Evolutionary conservation across 1,284 basidiomycete genomes (phyloP).

Genomic region (Rhizoctonia solani): DNA sequence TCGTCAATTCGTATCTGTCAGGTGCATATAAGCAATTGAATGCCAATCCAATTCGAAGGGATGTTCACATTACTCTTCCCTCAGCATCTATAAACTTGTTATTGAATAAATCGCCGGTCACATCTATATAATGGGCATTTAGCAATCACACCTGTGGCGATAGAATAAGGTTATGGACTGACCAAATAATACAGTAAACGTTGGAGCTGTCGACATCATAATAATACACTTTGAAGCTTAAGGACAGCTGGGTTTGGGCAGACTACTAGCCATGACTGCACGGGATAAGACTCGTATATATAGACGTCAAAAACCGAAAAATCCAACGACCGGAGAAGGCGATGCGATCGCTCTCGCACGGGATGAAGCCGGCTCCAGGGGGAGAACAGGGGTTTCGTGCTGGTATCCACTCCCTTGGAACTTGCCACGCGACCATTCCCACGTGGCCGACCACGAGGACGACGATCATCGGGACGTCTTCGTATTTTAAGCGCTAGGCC

Average conservation of each 20-base stretch:
- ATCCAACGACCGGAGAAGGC: not conserved
- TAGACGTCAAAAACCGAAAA: slow-evolving; percentile 4
- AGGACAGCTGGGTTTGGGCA: not conserved
- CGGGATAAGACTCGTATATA: not conserved
- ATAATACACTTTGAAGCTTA: not conserved
- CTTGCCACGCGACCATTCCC: slow-evolving; percentile 21
- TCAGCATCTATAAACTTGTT: slow-evolving; percentile 18
- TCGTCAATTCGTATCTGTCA: slow-evolving; percentile 9
- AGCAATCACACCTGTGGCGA: not conserved
- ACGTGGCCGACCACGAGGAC: slow-evolving; percentile 31
- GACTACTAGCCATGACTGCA: not conserved
- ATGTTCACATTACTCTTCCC: slow-evolving; percentile 7
- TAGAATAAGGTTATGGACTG: not conserved
- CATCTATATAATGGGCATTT: not conserved
- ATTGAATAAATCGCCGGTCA: slow-evolving; percentile 16
- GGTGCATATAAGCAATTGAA: not conserved
- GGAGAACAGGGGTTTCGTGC: slow-evolving; percentile 19
- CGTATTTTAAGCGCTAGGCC: not conserved
- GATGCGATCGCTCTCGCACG: not conserved
- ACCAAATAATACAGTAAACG: slow-evolving; percentile 26
- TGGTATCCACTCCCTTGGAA: not conserved
- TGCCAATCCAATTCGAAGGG: not conserved
- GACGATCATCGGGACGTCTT: slow-evolving; percentile 26
- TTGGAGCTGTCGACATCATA: slow-evolving; percentile 29
- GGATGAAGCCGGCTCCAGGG: slow-evolving; percentile 7